Conservation (phyloP, 306 rosid genomes). For the cucumber (Cucumis sativus) region DNA sequence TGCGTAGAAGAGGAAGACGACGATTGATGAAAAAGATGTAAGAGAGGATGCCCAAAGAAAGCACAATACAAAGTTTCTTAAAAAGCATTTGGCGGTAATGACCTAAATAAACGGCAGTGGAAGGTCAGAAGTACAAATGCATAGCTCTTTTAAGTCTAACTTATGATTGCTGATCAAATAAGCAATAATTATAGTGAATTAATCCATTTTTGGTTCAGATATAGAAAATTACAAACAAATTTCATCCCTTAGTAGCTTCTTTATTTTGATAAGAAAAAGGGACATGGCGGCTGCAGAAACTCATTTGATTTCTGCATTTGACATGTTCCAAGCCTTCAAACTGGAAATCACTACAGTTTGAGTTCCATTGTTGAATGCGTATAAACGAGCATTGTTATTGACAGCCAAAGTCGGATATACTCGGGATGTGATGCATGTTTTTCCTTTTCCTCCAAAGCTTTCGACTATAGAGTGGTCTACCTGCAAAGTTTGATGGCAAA, state of each 20-base stretch:
- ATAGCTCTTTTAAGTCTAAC: neutral
- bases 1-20: no score
- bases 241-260: neutral
- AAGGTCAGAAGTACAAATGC: neutral
- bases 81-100: no score
- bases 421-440: slow-evolving; percentile 52
- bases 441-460: slow-evolving; percentile 73
- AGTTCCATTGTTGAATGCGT: slow-evolving; percentile 58
- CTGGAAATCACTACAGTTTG: slow-evolving; percentile 32
- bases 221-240: neutral
- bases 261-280: neutral
- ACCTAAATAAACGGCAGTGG: no score
- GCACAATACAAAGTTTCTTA: no score
- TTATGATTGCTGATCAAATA: neutral
- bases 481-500: slow-evolving; percentile 18
- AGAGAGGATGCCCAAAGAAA: no score
- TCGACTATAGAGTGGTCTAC: slow-evolving; percentile 67
- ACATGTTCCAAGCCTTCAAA: slow-evolving; percentile 65
- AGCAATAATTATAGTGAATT: neutral
- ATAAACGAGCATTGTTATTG: slow-evolving; percentile 26
- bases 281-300: neutral
- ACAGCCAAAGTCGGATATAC: slow-evolving; percentile 72
- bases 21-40: no score
- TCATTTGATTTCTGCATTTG: slow-evolving; percentile 35
- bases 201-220: neutral